Percentiles rank a stretch among this genome's conserved stretches.
phyloP scores from a whole-genome alignment of 495 filamentous ascomycete species.

The Parmelia sp. region DNA sequence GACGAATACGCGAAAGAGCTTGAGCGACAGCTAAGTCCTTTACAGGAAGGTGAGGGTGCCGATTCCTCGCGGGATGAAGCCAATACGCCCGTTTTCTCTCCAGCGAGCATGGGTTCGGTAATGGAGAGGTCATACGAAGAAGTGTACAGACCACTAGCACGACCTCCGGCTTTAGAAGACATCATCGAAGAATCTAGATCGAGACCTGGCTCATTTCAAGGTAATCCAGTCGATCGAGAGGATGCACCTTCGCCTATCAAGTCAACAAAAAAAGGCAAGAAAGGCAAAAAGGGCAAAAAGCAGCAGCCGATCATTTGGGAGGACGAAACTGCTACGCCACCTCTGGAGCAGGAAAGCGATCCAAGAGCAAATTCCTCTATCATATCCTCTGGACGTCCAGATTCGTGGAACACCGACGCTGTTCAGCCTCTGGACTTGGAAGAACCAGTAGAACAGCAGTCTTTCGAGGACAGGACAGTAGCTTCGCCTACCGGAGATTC shows the following conservation, averaged over 20 bases:
- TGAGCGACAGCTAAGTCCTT: slow-evolving; percentile 17
- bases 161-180: slow-evolving; percentile 19
- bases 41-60: neutral
- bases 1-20: slow-evolving; percentile 20
- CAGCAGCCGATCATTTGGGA: slow-evolving; percentile 21
- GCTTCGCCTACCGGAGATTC: neutral
- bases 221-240: neutral
- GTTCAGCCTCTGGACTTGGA: slow-evolving; percentile 10
- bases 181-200: slow-evolving; percentile 20
- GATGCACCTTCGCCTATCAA: slow-evolving; percentile 6
- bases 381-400: neutral
- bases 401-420: neutral
- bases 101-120: neutral
- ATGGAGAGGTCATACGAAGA: slow-evolving; percentile 10
- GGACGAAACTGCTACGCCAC: slow-evolving; percentile 18
- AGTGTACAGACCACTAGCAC: slow-evolving; percentile 9
- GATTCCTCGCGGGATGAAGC: slow-evolving; percentile 1
- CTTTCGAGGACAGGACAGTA: neutral
- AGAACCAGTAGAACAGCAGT: neutral
- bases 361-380: neutral
- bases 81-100: neutral
- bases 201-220: slow-evolving; percentile 15
- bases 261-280: slow-evolving; percentile 16
- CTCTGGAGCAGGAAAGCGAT: slow-evolving; percentile 7
- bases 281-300: slow-evolving; percentile 25